Conservation (phyloP, 2,329 filamentous ascomycete species). For the Botrytis medusae region DNA sequence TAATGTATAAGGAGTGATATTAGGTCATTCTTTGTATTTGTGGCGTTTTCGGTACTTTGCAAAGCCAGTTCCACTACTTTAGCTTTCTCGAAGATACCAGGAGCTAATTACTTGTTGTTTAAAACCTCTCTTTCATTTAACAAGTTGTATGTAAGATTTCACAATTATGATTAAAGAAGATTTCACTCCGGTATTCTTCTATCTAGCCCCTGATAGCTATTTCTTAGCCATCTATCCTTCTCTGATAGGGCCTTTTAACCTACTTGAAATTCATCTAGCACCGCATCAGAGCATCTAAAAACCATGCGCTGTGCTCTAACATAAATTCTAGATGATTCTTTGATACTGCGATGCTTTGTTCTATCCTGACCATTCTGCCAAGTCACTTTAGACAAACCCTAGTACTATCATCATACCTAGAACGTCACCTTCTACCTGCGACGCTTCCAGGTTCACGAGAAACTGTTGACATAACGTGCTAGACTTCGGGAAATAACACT, state of each 20-base stretch:
- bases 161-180: not conserved
- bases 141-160: too few species aligned
- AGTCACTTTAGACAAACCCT: rapidly evolving
- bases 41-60: not conserved
- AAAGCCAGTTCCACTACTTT: rapidly evolving
- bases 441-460: not conserved
- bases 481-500: not conserved
- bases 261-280: rapidly evolving
- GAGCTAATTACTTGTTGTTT: not conserved
- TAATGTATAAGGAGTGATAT: not conserved
- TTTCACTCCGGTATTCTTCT: rapidly evolving
- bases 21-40: not conserved
- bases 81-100: not conserved
- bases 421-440: not conserved
- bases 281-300: not conserved
- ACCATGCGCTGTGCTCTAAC: not conserved
- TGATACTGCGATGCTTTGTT: not conserved
- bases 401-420: rapidly evolving
- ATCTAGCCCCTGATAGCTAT: not conserved
- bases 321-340: not conserved
- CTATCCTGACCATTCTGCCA: too few species aligned
- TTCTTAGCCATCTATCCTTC: rapidly evolving
- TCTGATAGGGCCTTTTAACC: rapidly evolving
- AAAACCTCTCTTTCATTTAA: not conserved
- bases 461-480: not conserved